Evolutionary conservation across 192 early-diverging fungal species (phyloP).

Genomic region (Piromyces finnis): DNA sequence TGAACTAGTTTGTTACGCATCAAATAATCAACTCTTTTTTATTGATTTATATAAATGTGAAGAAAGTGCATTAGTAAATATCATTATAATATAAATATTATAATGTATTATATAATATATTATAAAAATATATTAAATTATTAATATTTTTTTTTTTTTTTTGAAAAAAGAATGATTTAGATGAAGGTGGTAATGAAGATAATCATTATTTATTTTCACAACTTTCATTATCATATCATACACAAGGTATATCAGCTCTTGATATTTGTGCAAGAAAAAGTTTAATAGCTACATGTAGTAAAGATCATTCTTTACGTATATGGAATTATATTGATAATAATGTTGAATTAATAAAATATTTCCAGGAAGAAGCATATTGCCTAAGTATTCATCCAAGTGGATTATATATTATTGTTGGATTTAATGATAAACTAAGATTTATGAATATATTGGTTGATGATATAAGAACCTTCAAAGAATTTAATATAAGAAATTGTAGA

Average conservation of each 20-base stretch:
- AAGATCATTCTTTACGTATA: conserved; percentile 34
- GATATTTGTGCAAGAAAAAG: conserved; percentile 34
- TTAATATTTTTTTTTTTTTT: background rate
- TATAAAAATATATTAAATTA: no score
- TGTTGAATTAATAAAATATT: conserved; percentile 38
- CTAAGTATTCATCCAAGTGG: conserved; percentile 40
- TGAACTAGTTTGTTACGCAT: conserved; percentile 14
- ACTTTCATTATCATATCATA: conserved; percentile 35
- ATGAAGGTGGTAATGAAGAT: background rate
- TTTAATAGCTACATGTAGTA: conserved; percentile 30
- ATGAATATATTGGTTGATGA: conserved; percentile 46
- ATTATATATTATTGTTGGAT: conserved; percentile 43
- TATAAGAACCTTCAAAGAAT: conserved; percentile 33
- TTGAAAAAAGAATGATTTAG: background rate
- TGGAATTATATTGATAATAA: conserved; percentile 40
- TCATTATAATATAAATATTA: background rate
- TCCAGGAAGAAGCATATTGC: conserved; percentile 35
- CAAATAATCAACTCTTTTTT: conserved; percentile 18
- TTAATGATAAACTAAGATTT: conserved; percentile 36
- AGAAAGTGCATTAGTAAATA: background rate
- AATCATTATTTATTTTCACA: conserved; percentile 24
- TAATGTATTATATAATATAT: background rate
- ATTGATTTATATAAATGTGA: conserved; percentile 1
- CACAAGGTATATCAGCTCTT: conserved; percentile 23
- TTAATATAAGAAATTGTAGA: conserved; percentile 32